Evolutionary conservation across 768 basidiomycete genomes (phyloP), one percentile per base, ranked within the genome.

Genomic region (Collybia sordida): DNA sequence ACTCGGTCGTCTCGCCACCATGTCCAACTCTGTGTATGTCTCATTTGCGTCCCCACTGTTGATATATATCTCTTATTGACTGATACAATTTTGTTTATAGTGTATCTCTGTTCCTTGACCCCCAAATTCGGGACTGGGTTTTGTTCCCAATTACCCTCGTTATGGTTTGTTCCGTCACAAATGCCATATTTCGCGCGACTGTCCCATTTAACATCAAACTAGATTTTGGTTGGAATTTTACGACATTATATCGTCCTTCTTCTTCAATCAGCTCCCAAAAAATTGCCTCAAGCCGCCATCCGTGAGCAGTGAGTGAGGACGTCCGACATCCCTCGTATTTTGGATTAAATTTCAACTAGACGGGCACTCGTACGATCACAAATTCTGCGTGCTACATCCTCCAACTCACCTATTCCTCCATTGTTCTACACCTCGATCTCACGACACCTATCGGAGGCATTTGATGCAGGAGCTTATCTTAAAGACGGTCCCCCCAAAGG

Each of bases 121-220:
- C 94, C 37, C 91, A 94, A 70, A 98, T 98, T 67, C 84, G 94
- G 59, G 93, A 90, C 64, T 91, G 88, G 89, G 86, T 98, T 38
- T 71, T 98, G 51, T 93, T 98, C 71, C 95, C 95, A 46, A 97
- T 98, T 71, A 98, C 94, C 45, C 75, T 97, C 54, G 93, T 98
- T 64, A 97, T 97, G 94, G 95, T 92, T 55, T 60, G 82, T 71
- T 53, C 46, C 47, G 24, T 31, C 43, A 37, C 27, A 6, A 8
- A 37, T 42, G 41, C 15, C 22, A 39, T 21, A 43, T 19, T 23
- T 15, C 17, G 31, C 17, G 35, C 35, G 45, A 46, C 14, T 37
- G 39, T 42, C 24, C 34, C 42, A 36, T 47, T 42, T 40, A 34
- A 45, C 39, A 38, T 25, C 18, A 21, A 9, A 43, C 42, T 60